Evolutionary conservation across 495 filamentous ascomycete genomes (phyloP), one percentile per base, ranked within the genome.

Genomic region (Penicillium fimorum): DNA sequence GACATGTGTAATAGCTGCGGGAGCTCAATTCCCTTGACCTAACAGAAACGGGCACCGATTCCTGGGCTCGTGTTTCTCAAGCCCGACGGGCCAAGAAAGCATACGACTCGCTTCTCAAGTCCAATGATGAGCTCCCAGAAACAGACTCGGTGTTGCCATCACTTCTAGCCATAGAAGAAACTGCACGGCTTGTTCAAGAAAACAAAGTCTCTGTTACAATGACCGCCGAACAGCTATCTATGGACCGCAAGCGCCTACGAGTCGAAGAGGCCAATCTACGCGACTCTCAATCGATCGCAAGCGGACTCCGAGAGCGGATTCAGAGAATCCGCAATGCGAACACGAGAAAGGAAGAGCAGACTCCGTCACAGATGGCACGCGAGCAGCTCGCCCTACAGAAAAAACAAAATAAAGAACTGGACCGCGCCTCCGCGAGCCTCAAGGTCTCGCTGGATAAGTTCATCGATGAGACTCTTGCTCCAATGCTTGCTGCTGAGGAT

Each of bases 401-500:
- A 59, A 68, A 76, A 54, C 82, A 82, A 57, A 85, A 81, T 58
- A 69, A 72, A 49, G 59, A 74, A 15, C 83, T 87, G 56, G 67
- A 84, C 27, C 73, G 67, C 30, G 77, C 84, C 46, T 86, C 83
- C 0, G 72, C 70, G 3, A 75, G 69, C 9, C 72, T 94, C 24
- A 77, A 87, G 13, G 75, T 77, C 27, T 80, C 82, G 3, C 76
- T 95, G 18, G 79, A 87, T 60, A 77, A 72, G n/a, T 96, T 96
- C 54, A 83, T 92, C 17, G 81, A 87, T 53, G 75, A 85, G 15
- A 80, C 87, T 41, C 80, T 96, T 3, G 88, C 87, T 6, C 71
- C 80, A 0, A 91, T 93, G 90, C 75, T 96, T 30, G 91, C 91
- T 13, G 89, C 89, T 0, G 92, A 96, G 73, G 88, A 90, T 62